phyloP scores from a whole-genome alignment of 805 yeast species.

The Wickerhamomyces kurtzmanii region DNA sequence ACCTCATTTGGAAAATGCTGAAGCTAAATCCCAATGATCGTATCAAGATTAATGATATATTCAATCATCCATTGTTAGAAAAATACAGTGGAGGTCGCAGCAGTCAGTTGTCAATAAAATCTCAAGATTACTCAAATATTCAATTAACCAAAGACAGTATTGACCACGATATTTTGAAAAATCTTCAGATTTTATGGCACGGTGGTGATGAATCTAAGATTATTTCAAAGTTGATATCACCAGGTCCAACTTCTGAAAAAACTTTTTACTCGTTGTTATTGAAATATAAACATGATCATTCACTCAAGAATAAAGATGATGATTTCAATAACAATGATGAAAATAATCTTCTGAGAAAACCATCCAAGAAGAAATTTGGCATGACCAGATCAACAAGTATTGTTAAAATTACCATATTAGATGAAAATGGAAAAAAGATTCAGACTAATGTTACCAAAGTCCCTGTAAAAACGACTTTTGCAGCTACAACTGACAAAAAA shows the following conservation, averaged over 20 bases:
- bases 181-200: conserved; percentile 73
- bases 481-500: conserved; percentile 16
- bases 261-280: conserved; percentile 67
- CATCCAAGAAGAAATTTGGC: conserved; percentile 16
- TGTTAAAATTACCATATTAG: conserved; percentile 28
- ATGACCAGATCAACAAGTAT: conserved; percentile 31
- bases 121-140: conserved; percentile 24
- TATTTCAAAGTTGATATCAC: conserved; percentile 38
- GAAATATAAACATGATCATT: conserved; percentile 65
- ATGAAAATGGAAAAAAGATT: conserved; percentile 15
- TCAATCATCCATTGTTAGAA: conserved; percentile 70
- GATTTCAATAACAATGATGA: conserved; percentile 6
- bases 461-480: neutral
- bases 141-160: conserved; percentile 30
- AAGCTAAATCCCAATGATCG: conserved; percentile 74
- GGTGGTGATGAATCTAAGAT: conserved; percentile 54
- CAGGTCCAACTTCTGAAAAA: conserved; percentile 64
- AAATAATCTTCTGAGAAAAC: conserved; percentile 10
- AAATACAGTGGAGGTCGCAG: conserved; percentile 60
- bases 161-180: conserved; percentile 67
- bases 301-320: conserved; percentile 12
- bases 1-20: conserved; percentile 72
- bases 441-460: conserved; percentile 6
- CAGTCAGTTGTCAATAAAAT: conserved; percentile 21
- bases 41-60: conserved; percentile 67